These are phyloP conservation scores for Pseudozyma tsukubaensis DNA, from an alignment of 1,284 basidiomycete genomes.

Conservation along the genomic window DNA sequence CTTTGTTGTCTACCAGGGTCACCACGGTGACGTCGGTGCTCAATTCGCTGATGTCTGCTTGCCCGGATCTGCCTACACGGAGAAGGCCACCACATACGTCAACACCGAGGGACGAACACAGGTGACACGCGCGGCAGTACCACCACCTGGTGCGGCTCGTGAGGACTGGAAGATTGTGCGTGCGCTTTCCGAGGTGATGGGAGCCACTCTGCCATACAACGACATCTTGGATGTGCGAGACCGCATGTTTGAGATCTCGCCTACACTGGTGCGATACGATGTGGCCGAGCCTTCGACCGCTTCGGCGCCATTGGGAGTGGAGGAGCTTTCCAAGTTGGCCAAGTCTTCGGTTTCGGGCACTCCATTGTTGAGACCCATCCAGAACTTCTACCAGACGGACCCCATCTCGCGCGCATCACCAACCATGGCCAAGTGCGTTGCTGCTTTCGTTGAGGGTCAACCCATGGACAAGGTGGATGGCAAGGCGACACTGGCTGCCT, in stretches of 20 bases:
- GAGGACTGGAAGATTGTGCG: conserved; percentile 99
- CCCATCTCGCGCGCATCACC: conserved; percentile 73
- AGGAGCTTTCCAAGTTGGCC: conserved; percentile 51
- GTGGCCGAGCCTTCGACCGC: conserved; percentile 80
- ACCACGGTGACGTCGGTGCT: conserved; percentile 96
- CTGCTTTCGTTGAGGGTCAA: conserved; percentile 50
- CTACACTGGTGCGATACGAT: conserved; percentile 89
- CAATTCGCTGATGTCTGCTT: conserved; percentile 95
- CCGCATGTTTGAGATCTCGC: conserved; percentile 96
- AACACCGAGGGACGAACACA: conserved; percentile 97
- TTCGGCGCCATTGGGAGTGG: conserved; percentile 55
- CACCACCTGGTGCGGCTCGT: conserved; percentile 91
- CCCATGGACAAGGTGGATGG: conserved; percentile 51
- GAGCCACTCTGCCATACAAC: conserved; percentile 86
- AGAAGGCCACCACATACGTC: conserved; percentile 93
- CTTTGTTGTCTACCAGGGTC: conserved; percentile 99
- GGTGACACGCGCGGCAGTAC: conserved; percentile 89
- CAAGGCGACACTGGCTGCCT: conserved; percentile 43
- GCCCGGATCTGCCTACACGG: conserved; percentile 93
- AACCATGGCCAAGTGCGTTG: conserved; percentile 67
- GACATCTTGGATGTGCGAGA: conserved; percentile 87
- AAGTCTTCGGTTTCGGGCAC: conserved; percentile 61
- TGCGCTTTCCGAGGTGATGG: conserved; percentile 90
- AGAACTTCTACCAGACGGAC: conserved; percentile 97
- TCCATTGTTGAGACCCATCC: conserved; percentile 82